Base-by-base conservation (phyloP, 768 basidiomycete species). In the Lactarius akahatsu region DNA sequence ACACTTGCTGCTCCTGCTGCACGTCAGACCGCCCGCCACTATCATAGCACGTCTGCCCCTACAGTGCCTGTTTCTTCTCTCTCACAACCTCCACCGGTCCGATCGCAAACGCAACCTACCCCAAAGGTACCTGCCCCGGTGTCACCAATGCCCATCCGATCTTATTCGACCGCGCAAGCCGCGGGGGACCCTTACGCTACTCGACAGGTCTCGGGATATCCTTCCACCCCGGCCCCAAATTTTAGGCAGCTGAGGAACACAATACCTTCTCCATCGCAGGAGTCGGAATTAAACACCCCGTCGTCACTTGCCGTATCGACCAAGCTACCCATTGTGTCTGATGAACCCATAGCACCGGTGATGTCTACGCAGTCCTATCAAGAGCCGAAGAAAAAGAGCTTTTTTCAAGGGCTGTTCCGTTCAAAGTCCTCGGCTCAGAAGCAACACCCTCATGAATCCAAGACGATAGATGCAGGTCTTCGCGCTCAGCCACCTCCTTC, bases 371-470 rank as follows among this genome's bases (percentile, higher is more conserved):
- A 71, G 38, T 71, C 70, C 26, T 61, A 47, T 34, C 70, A 63
- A 64, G 70, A 70, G 52, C 64, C 68, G 13, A 71, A 71, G 70
- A 71, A 71, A 57, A 66, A 59, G 59, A 13, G 28, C 36, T 71
- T 71, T 56, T 71, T 71, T 38, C 66, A 67, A 55, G 66, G 66
- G 23, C n/a, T 71, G 30, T 71, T 71, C 45, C 70, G 70, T 41
- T 69, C 68, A 23, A 69, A n/a, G 47, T 66, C 68, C 11, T 61
- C 69, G 47, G 59, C 68, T 34, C 64, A 59, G 47, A 71, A 71
- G 64, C 64, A 23, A 57, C 61, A 60, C 28, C 43, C 57, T 40
- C 45, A 52, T 32, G 62, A 61, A 9, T n/a, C 38, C 16, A 63
- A 13, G 52, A 23, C 45, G n/a, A 28, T 32, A 26, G 68, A 71